Conservation (phyloP, 139 green algal species). For the Auxenochlorella pyrenoidosa region DNA sequence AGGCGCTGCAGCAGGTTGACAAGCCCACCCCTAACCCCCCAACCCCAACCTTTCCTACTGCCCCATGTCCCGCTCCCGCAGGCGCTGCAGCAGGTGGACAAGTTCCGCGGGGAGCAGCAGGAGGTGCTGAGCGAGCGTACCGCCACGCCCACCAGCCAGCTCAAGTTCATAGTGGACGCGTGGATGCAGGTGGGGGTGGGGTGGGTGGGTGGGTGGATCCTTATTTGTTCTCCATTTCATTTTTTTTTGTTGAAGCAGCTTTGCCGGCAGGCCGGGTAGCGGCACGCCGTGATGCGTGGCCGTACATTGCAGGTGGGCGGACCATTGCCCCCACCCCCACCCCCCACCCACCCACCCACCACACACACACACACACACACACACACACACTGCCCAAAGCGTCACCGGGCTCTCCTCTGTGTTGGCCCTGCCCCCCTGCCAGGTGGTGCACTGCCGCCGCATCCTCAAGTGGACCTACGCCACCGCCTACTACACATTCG, state of each 20-base stretch:
- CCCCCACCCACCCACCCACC: too few relatives aligned
- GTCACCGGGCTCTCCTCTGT: too few relatives aligned
- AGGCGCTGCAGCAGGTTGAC: background rate
- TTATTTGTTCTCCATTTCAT: too few relatives aligned
- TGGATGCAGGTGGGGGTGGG: constrained; percentile 77
- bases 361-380: too few relatives aligned
- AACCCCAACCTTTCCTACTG: too few relatives aligned
- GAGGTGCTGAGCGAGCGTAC: constrained; percentile 83
- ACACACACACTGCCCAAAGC: too few relatives aligned
- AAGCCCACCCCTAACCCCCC: too few relatives aligned
- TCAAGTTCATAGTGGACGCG: constrained; percentile 93
- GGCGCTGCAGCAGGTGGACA: constrained; percentile 47
- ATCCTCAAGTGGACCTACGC: constrained; percentile 99
- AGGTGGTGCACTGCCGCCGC: constrained; percentile 92
- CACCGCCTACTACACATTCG: constrained; percentile 88
- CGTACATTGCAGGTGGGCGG: background rate
- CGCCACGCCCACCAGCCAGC: constrained; percentile 85
- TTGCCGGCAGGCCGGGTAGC: too few relatives aligned
- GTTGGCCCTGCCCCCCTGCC: background rate
- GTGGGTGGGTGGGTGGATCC: too few relatives aligned
- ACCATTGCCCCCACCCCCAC: too few relatives aligned
- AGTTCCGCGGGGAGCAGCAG: constrained; percentile 67
- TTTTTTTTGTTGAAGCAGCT: too few relatives aligned
- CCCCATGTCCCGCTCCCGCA: constrained; percentile 1
- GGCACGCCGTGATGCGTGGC: too few relatives aligned